Evolutionary conservation across 768 basidiomycete species (phyloP).

Genomic region (Phylloporus sp.): DNA sequence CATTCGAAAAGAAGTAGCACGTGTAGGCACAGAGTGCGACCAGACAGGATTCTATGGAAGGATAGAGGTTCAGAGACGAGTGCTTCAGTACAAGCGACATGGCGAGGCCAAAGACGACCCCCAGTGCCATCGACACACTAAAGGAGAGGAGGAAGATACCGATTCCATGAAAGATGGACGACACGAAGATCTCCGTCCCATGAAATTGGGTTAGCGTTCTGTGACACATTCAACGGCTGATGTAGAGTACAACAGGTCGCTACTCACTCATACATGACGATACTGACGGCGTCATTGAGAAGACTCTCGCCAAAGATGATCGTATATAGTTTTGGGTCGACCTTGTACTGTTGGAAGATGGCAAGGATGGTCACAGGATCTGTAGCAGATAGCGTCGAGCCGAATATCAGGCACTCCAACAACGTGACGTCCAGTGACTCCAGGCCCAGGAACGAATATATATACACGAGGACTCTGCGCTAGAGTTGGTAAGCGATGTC

Average conservation of each 20-base stretch:
- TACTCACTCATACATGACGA: constrained; percentile 99
- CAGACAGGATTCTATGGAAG: constrained; percentile 96
- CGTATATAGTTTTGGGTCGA: constrained; percentile 95
- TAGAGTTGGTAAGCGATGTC: constrained; percentile 43
- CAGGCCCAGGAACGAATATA: constrained; percentile 90
- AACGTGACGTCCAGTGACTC: constrained; percentile 83
- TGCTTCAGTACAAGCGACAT: constrained; percentile 95
- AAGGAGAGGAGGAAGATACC: constrained; percentile 97
- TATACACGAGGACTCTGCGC: constrained; percentile 84
- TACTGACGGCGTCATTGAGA: constrained; percentile 97
- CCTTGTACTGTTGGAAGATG: constrained; percentile 98
- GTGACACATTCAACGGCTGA: constrained; percentile 4
- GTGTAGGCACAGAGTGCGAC: constrained; percentile 94
- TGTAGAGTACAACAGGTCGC: not conserved
- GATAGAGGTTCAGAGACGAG: constrained; percentile 79
- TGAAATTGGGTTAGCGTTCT: constrained; percentile 93
- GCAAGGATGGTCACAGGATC: constrained; percentile 98
- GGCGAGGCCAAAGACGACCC: constrained; percentile 84
- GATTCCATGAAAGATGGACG: constrained; percentile 91
- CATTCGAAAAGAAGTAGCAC: constrained; percentile 99
- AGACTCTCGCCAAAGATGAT: constrained; percentile 97
- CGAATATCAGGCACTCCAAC: constrained; percentile 93
- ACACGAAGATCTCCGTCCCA: constrained; percentile 79
- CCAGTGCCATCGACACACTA: constrained; percentile 90
- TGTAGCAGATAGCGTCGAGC: constrained; percentile 94